phyloP scores from a whole-genome alignment of 306 rosid genomes.

The Datisca glomerata region DNA sequence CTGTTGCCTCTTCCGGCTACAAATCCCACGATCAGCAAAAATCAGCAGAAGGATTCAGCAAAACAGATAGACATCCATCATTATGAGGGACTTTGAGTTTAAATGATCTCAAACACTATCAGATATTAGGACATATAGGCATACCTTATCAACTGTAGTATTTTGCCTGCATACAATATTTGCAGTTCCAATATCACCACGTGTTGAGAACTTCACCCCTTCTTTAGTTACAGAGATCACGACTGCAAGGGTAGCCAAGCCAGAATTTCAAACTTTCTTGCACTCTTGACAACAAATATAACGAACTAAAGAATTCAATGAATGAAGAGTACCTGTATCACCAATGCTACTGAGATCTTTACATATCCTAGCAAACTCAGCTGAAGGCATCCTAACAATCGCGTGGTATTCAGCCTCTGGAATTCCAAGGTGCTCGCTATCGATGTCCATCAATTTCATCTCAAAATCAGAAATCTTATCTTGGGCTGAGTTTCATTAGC shows the following conservation, averaged over 20 bases:
- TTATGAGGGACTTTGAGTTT: no score
- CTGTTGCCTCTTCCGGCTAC: conserved; percentile 54
- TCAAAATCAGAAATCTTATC: conserved; percentile 90
- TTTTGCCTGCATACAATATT: conserved; percentile 94
- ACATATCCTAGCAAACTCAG: conserved; percentile 87
- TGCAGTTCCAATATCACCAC: conserved; percentile 88
- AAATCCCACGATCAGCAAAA: conserved; percentile 1
- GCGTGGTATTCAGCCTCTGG: conserved; percentile 95
- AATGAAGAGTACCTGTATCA: conserved; percentile 64
- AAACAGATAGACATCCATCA: background rate
- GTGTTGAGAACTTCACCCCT: conserved; percentile 91
- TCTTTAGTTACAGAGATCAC: conserved; percentile 89
- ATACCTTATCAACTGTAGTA: conserved; percentile 79
- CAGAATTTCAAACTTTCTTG: background rate
- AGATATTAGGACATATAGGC: background rate
- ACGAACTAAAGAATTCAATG: background rate
- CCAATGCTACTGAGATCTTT: conserved; percentile 90
- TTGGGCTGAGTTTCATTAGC: conserved; percentile 22
- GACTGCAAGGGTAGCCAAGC: conserved; percentile 32
- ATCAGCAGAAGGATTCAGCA: background rate
- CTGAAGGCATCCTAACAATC: conserved; percentile 80
- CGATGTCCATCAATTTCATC: conserved; percentile 97
- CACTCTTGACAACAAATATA: background rate
- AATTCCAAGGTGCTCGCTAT: conserved; percentile 92
- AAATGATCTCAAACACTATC: no score